Evolutionary conservation across 371 early-diverging fungal species (phyloP), one percentile per base, ranked within the genome.

Genomic region (Mucor velutinosus): DNA sequence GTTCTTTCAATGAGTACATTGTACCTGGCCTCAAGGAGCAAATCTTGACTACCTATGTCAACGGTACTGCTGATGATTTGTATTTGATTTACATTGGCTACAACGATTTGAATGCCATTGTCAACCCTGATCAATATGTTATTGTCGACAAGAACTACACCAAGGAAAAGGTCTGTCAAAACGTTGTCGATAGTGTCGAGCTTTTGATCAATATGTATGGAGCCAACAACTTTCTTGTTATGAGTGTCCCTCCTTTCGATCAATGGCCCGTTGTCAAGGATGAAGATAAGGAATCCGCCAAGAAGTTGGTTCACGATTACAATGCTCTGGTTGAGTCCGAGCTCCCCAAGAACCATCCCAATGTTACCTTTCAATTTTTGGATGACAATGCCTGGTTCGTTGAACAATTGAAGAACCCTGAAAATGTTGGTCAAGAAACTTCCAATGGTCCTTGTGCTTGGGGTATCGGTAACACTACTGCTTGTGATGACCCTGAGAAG

Each of bases 11-110:
- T 7, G 45, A 59, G 10, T 75, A 41, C 29, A 47, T 49, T 19
- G 76, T 72, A 0, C 70, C 76, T 27, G 70, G 76, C 17, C 32
- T 64, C 3, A 12, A 66, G 29, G 72, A 75, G 29, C 64, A 75
- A 19, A 56, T 72, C 10, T 72, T 55, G 7, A 32, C 66, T 2
- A 39, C 58, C 19, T 5, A 43, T 7, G 64, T 60, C 23, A 41
- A 69, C 12, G 70, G 72, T 15, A 67, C 69, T 27, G 37, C 55
- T n/a, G 60, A 72, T 7, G 60, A 33, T 37, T 56, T 75, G 23
- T 69, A 69, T 29, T 45, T 75, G 15, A 72, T 72, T 21, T 69
- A 60, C 32, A 64, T 72, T 69, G 76, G 72, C 6, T 75, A 72
- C 25, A 75, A 75, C n/a, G 71, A 74, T 25, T 57, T 71, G 65